Percentiles rank a stretch among this genome's conserved stretches.
Evolutionary conservation across 148 eudicot genomes (phyloP).

Genomic region (Rhododendron griersonianum): DNA sequence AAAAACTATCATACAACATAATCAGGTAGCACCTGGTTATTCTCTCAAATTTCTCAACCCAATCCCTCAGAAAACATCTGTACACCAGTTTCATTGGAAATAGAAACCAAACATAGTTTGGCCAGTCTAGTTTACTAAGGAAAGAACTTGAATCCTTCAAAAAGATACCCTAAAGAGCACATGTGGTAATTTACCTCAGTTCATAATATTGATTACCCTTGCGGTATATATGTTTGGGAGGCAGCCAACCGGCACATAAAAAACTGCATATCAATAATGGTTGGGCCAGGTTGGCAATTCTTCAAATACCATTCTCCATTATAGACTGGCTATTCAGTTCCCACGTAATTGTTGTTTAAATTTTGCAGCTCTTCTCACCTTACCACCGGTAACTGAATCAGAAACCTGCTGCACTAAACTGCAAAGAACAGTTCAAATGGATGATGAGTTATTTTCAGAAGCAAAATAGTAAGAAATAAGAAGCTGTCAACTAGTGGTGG

Average conservation of each 20-base stretch:
- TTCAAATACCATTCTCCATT: background rate
- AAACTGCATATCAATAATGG: background rate
- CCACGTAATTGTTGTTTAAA: background rate
- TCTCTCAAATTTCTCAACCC: slow-evolving; percentile 5
- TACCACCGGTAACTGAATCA: slow-evolving; percentile 6
- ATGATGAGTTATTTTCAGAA: background rate
- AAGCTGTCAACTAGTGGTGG: background rate
- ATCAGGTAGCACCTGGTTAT: background rate
- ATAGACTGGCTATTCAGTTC: background rate
- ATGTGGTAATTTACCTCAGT: background rate
- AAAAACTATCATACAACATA: background rate
- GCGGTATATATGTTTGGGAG: background rate
- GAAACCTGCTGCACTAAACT: slow-evolving; percentile 25
- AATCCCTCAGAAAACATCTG: slow-evolving; percentile 2
- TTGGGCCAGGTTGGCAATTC: background rate
- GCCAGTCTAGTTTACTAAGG: background rate
- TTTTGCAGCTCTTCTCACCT: slow-evolving; percentile 18
- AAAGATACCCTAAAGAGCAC: background rate
- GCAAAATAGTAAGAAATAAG: background rate
- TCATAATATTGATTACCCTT: background rate
- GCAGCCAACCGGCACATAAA: background rate
- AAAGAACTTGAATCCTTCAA: background rate
- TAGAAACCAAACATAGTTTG: background rate
- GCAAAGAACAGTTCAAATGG: slow-evolving; percentile 4
- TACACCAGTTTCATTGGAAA: background rate